A percentile compares a stretch with the other conserved stretches of the same genome.
These are phyloP conservation scores for Rosa rugosa DNA, from an alignment of 306 rosid genomes.

Conservation along the genomic window DNA sequence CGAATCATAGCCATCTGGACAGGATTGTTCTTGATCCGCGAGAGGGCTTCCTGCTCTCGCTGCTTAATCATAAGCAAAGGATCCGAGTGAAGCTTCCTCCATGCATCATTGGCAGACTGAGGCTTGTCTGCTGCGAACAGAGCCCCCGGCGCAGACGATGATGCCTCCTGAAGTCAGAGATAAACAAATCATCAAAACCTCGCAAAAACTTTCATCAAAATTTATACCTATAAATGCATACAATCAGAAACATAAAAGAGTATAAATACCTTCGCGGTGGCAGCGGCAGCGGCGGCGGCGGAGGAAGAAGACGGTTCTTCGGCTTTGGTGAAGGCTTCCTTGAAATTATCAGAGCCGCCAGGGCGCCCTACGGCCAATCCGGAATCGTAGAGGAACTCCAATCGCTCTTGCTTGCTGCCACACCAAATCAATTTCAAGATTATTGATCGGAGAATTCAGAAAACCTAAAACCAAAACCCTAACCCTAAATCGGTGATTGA, in stretches of 20 bases:
- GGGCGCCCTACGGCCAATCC: slow-evolving; percentile 80
- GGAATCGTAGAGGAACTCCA: slow-evolving; percentile 88
- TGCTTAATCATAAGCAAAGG: slow-evolving; percentile 94
- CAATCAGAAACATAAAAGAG: background rate
- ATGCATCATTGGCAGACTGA: slow-evolving; percentile 87
- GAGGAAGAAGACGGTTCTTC: slow-evolving; percentile 42
- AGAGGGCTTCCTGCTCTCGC: slow-evolving; percentile 87
- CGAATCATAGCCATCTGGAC: slow-evolving; percentile 88
- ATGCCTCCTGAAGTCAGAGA: slow-evolving; percentile 33
- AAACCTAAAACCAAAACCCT: background rate
- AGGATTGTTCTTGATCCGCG: slow-evolving; percentile 81
- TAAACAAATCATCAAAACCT: background rate
- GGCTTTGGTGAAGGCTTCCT: slow-evolving; percentile 62
- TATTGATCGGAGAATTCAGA: background rate
- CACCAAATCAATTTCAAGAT: background rate
- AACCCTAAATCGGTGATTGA: slow-evolving; percentile 17
- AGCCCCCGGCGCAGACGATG: slow-evolving; percentile 68
- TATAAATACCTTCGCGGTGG: slow-evolving; percentile 43
- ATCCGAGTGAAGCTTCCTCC: slow-evolving; percentile 96
- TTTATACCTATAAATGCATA: background rate
- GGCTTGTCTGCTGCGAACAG: slow-evolving; percentile 88
- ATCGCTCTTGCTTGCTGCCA: slow-evolving; percentile 80
- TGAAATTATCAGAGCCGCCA: slow-evolving; percentile 65
- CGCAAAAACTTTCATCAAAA: background rate
- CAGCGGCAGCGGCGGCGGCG: slow-evolving; percentile 35